Percentiles rank a stretch among this genome's conserved stretches.
These are phyloP conservation scores for Penicillium waksmanii DNA, from an alignment of 495 filamentous ascomycete species.

Conservation along the genomic window DNA sequence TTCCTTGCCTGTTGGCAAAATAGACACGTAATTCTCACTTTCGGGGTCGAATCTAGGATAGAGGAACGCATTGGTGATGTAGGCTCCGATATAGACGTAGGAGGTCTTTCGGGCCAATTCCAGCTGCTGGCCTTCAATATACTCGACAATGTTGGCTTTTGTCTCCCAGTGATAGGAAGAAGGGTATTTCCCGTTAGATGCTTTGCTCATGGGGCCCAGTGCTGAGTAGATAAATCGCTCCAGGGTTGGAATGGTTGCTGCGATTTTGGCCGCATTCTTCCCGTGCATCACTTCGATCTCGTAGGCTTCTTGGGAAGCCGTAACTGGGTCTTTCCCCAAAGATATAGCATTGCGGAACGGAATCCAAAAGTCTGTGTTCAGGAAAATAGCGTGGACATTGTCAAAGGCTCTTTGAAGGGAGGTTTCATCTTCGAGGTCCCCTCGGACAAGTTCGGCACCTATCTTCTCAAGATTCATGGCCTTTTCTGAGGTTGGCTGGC, in stretches of 20 bases:
- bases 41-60: conserved; percentile 32
- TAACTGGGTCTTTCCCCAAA: conserved; percentile 19
- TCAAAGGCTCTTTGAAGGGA: conserved; percentile 50
- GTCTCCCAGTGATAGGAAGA: conserved; percentile 43
- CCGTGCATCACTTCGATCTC: conserved; percentile 51
- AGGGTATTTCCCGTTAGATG: conserved; percentile 42
- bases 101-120: conserved; percentile 34
- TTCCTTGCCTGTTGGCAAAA: conserved; percentile 28
- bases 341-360: conserved; percentile 22
- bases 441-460: conserved; percentile 54
- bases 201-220: conserved; percentile 33
- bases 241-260: conserved; percentile 46
- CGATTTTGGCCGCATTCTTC: conserved; percentile 54
- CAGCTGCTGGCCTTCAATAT: conserved; percentile 33
- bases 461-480: conserved; percentile 37
- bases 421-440: conserved; percentile 45
- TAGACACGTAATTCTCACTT: conserved; percentile 28
- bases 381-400: conserved; percentile 54
- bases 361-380: conserved; percentile 56
- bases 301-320: conserved; percentile 46
- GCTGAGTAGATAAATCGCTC: conserved; percentile 52
- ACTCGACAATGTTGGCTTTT: conserved; percentile 41
- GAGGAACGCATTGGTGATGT: conserved; percentile 37
- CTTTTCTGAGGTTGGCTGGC: conserved; percentile 45
- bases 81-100: conserved; percentile 38